Evolutionary conservation across 2,329 filamentous ascomycete genomes (phyloP).

Genomic region (Trichoderma endophyticum): DNA sequence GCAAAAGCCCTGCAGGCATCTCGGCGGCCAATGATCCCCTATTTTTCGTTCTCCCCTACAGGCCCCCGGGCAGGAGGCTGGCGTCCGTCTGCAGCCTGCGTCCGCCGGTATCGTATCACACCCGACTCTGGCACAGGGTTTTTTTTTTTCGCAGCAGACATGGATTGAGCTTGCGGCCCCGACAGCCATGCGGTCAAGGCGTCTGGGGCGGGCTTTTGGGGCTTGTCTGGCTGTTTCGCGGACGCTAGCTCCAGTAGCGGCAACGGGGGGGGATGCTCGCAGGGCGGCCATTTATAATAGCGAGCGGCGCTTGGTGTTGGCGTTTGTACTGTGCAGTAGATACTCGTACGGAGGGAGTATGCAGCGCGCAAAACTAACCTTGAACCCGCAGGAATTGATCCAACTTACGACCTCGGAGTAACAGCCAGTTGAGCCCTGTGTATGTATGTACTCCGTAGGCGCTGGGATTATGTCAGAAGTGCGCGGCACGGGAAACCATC

Average conservation of each 20-base stretch:
- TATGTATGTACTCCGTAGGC: neutral
- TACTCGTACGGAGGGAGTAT: neutral
- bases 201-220: slow-evolving; percentile 11
- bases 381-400: too few species aligned
- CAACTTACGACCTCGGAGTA: too few species aligned
- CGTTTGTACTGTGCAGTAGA: neutral
- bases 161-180: slow-evolving; percentile 5
- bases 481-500: neutral
- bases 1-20: neutral
- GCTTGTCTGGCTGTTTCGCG: slow-evolving; percentile 8
- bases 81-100: slow-evolving; percentile 7
- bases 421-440: too few species aligned
- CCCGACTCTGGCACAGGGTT: slow-evolving; percentile 2
- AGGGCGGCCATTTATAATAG: neutral
- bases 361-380: neutral
- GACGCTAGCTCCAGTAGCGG: neutral
- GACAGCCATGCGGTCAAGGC: slow-evolving; percentile 18
- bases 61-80: slow-evolving; percentile 9
- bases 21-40: slow-evolving; percentile 15
- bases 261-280: neutral
- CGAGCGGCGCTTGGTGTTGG: neutral
- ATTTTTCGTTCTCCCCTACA: slow-evolving; percentile 12
- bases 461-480: neutral
- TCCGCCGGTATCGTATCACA: slow-evolving; percentile 17
- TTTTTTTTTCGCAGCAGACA: neutral